These are phyloP conservation scores for Sclerotinia borealis DNA, from an alignment of 2,329 filamentous ascomycete species.

Conservation along the genomic window DNA sequence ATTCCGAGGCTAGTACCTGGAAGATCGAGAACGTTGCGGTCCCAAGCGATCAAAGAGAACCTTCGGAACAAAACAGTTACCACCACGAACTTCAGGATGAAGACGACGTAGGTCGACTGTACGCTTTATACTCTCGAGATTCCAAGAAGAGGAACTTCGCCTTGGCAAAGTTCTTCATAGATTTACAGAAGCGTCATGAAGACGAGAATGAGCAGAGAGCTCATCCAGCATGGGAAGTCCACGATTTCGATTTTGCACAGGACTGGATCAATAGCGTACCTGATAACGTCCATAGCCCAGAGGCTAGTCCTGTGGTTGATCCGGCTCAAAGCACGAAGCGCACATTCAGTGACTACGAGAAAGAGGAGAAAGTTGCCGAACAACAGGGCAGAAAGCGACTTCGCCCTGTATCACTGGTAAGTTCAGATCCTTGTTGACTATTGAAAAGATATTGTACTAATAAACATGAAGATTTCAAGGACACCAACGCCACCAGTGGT, in stretches of 20 bases:
- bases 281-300: too few relatives aligned
- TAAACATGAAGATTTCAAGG: background rate
- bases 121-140: background rate
- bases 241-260: too few relatives aligned
- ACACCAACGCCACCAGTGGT: background rate
- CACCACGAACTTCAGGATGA: background rate
- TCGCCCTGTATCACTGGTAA: background rate
- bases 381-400: background rate
- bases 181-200: background rate
- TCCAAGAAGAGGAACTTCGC: background rate
- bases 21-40: fast-evolving
- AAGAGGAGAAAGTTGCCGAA: background rate
- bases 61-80: background rate
- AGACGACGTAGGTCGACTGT: background rate
- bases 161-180: background rate
- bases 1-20: fast-evolving
- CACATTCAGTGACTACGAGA: background rate
- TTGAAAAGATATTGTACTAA: background rate
- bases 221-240: background rate
- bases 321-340: background rate
- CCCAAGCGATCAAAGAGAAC: too few relatives aligned
- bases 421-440: background rate
- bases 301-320: background rate
- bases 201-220: too few relatives aligned
- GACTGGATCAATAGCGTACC: background rate